Conservation (phyloP, 1,284 basidiomycete species). For the Naganishia sp. region DNA sequence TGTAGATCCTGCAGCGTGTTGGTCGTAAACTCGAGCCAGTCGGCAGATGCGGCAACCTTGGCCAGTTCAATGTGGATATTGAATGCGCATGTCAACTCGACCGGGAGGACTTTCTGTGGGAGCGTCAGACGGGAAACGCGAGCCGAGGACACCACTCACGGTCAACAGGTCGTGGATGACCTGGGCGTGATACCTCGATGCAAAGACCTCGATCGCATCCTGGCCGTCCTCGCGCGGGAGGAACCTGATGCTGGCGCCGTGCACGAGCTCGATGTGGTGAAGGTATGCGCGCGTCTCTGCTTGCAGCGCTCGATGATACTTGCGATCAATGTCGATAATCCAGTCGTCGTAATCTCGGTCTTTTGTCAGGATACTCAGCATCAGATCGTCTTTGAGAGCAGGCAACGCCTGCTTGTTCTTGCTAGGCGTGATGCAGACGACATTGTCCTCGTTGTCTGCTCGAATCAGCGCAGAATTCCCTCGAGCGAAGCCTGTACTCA, state of each 20-base stretch:
- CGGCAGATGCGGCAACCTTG: constrained; percentile 17
- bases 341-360: constrained; percentile 27
- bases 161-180: constrained; percentile 7
- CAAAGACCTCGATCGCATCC: constrained; percentile 28
- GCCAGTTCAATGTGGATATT: constrained; percentile 16
- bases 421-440: constrained; percentile 29
- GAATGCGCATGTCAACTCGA: constrained; percentile 15
- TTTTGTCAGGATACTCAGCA: constrained; percentile 26
- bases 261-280: constrained; percentile 16
- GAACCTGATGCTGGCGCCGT: constrained; percentile 26
- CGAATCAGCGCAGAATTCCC: background rate
- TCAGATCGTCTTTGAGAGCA: constrained; percentile 22
- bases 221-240: constrained; percentile 26
- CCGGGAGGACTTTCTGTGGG: constrained; percentile 14
- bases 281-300: constrained; percentile 23
- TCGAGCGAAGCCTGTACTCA: constrained; percentile 55
- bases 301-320: constrained; percentile 24
- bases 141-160: background rate
- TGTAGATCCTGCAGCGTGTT: constrained; percentile 14
- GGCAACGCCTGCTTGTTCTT: constrained; percentile 25
- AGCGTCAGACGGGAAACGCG: background rate
- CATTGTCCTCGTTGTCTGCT: constrained; percentile 32
- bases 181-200: constrained; percentile 11
- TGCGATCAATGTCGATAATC: constrained; percentile 18
- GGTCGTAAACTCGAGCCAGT: constrained; percentile 10